Evolutionary conservation across 2,329 filamentous ascomycete species (phyloP).

Genomic region (Xylariomycetidae sp.): DNA sequence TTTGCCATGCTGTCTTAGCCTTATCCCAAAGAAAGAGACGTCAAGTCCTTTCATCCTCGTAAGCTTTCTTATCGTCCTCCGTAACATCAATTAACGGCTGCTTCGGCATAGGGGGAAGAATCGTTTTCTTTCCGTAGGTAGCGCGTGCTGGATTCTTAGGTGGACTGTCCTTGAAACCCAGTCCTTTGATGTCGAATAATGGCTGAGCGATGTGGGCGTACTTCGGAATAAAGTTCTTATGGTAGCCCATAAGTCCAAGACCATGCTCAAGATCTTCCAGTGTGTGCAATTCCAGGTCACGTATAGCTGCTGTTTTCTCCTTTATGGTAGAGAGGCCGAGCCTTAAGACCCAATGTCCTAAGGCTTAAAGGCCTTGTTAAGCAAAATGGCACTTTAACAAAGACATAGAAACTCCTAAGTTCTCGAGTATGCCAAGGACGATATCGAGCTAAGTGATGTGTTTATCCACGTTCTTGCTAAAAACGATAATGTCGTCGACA

Average conservation of each 20-base stretch:
- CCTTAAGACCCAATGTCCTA: not conserved
- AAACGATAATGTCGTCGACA: constrained; percentile 1
- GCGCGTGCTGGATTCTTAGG: not conserved
- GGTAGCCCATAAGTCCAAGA: not conserved
- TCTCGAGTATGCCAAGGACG: not conserved
- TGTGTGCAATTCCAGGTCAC: not conserved
- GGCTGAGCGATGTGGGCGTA: not conserved
- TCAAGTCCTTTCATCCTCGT: too few species aligned
- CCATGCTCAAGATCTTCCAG: not conserved
- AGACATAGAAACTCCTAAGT: constrained; percentile 1
- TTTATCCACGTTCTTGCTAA: not conserved
- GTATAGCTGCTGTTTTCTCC: not conserved
- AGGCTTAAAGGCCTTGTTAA: not conserved
- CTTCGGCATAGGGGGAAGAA: too few species aligned
- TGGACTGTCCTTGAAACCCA: not conserved
- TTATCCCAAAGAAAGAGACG: too few species aligned
- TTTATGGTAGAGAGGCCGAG: not conserved
- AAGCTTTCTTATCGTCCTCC: too few species aligned
- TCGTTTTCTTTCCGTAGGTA: too few species aligned
- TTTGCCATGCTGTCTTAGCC: not conserved
- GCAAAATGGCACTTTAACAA: constrained; percentile 2
- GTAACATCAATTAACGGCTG: too few species aligned
- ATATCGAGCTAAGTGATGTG: not conserved
- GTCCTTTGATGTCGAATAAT: not conserved
- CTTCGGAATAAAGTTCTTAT: not conserved